phyloP scores from a whole-genome alignment of 306 rosid genomes.

The Carpinus viminea region DNA sequence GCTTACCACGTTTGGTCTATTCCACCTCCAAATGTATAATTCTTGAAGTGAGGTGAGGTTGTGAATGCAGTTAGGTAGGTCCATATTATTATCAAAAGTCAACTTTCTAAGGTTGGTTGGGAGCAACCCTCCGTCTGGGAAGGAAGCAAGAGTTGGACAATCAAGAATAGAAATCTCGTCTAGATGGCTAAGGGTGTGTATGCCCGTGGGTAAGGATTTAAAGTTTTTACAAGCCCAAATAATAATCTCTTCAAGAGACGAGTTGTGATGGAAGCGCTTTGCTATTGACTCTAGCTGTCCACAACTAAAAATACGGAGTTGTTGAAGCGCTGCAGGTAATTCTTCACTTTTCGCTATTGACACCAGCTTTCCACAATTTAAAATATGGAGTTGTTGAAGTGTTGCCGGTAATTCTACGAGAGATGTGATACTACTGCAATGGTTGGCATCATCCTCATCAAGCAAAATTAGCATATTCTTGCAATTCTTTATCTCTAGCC shows the following conservation, averaged over 20 bases:
- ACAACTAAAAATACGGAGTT: no score
- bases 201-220: slow-evolving; percentile 11
- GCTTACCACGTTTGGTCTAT: neutral
- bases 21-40: neutral
- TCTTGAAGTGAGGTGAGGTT: slow-evolving; percentile 12
- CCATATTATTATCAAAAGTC: neutral
- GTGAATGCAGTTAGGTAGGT: slow-evolving; percentile 5
- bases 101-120: slow-evolving; percentile 6
- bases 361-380: neutral
- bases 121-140: slow-evolving; percentile 14
- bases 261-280: neutral
- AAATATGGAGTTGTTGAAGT: neutral
- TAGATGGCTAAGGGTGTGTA: slow-evolving; percentile 15
- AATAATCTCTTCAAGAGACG: neutral
- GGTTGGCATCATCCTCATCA: neutral
- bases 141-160: slow-evolving; percentile 17
- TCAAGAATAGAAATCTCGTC: neutral
- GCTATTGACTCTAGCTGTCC: neutral
- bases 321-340: neutral
- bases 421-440: neutral
- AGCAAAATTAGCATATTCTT: neutral
- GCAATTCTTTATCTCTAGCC: neutral
- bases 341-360: neutral
- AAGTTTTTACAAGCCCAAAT: rapidly evolving
- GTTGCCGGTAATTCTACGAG: neutral